Evolutionary conservation across 2,329 filamentous ascomycete species (phyloP), one percentile per base, ranked within the genome.

Genomic region (Pochonia chlamydosporia): DNA sequence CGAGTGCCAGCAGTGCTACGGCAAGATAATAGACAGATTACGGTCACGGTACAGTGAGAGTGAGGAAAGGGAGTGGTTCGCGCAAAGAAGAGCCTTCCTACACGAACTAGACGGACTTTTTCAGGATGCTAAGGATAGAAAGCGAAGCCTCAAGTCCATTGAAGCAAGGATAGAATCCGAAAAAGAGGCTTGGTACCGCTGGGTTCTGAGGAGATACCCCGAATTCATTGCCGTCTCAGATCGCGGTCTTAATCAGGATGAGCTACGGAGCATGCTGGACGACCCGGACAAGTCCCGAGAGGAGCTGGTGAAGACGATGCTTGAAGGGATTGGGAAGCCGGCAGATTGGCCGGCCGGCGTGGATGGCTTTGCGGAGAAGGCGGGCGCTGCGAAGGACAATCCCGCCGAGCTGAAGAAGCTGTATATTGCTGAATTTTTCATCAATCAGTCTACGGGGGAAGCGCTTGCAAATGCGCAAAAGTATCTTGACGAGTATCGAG

Each of bases 141-240:
- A 68, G 39, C 57, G 66, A n/a, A 65, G 68, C 44, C 60, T 79
- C 11, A 62, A 66, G 36, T 62, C 58, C 16, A 70, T 81, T 35
- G 76, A 80, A 53, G 65, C 68, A 20, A 70, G 71, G 49, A 71
- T 81, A 54, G 63, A 66, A 9, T 69, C 69, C 24, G 76, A 79
- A 57, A 77, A 76, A 56, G 68, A 70, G 50, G 68, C 69, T 10
- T 81, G 78, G 76, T 76, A 78, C 48, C 69, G 72, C 46, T 72
- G 66, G 59, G 66, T 69, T 3, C 52, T 71, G 40, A 60, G 65
- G n/a, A 62, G 56, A 47, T 63, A 68, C 41, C 66, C 67, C 6
- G 64, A 64, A 44, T 67, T 70, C 49, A 59, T 70, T 18, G 59
- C 62, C 23, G 57, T 61, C 8, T 62, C 63, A 14, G 59, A 63